Base-by-base conservation (phyloP, 306 rosid species). In the Fragaria vesca region DNA sequence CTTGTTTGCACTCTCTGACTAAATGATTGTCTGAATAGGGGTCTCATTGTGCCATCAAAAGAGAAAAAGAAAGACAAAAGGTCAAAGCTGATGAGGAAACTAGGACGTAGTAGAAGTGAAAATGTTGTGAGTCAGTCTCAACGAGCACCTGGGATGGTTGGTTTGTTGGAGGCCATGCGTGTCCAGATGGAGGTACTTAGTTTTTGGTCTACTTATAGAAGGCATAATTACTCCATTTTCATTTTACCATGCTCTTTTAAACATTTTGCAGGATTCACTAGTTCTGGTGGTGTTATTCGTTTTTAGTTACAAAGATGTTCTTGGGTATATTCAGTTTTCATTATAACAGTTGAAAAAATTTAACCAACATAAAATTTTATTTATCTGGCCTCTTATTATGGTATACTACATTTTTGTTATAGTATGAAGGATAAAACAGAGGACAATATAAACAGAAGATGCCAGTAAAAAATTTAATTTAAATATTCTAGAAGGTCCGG, bases 101-200 rank as follows among this genome's bases (percentile, higher is more conserved):
- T 95, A 80, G 97, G 99, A 77, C 97, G 97, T 69, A 95, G 99
- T 85, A 93, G 82, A 93, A 95, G 71, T 87, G 98, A 84, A 81
- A 89, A 78, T 89, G 82, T 91, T 74, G 86, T 83, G 60, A 86
- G 86, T 60, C 89, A 93, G 79, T 89, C 99, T 78, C 97, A 89
- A 75, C 91, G 69, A 87, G 86, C 90, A 76, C 87, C 97, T 71
- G 97, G 97, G 71, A 81, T 95, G 81, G 97, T 91, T 86, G 91
- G 97, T 79, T 85, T 95, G 85, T 84, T 95, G 82, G 99, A 95
- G 87, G 86, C 88, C 84, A 89, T 95, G 97, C 97, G 99, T 73
- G 93, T 93, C 79, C 99, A 95, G 80, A 88, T 95, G 97, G 99
- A 95, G 98, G 97, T 95, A 90, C 65, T 66, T 78, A 34, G 42